phyloP scores from a whole-genome alignment of 805 yeast species.

The Barnettozyma sucrosica region DNA sequence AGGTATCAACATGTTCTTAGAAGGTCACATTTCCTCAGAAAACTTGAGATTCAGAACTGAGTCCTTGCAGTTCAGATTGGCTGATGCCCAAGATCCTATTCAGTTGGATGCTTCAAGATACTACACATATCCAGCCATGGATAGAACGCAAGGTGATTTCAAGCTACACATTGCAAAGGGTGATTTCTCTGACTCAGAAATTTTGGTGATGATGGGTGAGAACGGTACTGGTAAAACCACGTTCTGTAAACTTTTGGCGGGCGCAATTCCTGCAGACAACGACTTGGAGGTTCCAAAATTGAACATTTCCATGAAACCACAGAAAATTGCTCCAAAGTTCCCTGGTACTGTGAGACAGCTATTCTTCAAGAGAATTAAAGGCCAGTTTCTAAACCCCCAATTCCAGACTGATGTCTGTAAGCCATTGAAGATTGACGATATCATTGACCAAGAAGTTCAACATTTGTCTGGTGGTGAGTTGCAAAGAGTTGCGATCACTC shows the following conservation, averaged over 20 bases:
- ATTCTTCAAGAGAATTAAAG: constrained; percentile 93
- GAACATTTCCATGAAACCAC: constrained; percentile 97
- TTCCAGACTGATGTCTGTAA: constrained; percentile 97
- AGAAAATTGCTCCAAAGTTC: constrained; percentile 97
- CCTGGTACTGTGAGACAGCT: constrained; percentile 98
- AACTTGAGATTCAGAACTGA: constrained; percentile 96
- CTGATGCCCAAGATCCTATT: constrained; percentile 80
- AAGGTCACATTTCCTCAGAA: constrained; percentile 96
- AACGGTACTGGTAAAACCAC: constrained; percentile 99
- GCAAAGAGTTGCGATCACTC: constrained; percentile 97
- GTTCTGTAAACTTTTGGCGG: constrained; percentile 91
- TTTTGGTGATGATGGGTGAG: constrained; percentile 99
- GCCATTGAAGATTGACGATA: constrained; percentile 88
- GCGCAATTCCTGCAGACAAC: constrained; percentile 82
- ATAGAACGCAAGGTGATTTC: constrained; percentile 95
- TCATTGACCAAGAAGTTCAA: constrained; percentile 96
- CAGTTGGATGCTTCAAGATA: constrained; percentile 74
- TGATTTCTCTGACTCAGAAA: constrained; percentile 93
- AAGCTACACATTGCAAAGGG: constrained; percentile 76
- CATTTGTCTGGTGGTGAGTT: constrained; percentile 98
- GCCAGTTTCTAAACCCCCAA: constrained; percentile 90
- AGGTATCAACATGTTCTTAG: constrained; percentile 97
- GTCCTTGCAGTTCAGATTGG: constrained; percentile 86
- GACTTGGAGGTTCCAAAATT: constrained; percentile 76
- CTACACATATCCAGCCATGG: constrained; percentile 74